phyloP scores from a whole-genome alignment of 75 land plant genomes.

The Pinus albicaulis region DNA sequence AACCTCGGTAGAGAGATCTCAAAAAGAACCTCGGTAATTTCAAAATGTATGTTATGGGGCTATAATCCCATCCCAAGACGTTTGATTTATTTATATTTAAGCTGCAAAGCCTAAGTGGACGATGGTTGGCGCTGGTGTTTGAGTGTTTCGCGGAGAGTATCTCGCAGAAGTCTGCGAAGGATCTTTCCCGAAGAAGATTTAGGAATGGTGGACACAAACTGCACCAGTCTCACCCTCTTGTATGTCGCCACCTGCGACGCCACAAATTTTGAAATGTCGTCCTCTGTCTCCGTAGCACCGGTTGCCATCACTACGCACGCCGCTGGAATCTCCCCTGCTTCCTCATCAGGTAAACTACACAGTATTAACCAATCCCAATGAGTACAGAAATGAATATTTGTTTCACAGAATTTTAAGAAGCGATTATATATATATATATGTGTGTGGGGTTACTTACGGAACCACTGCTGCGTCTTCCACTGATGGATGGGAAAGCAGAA shows the following conservation, averaged over 20 bases:
- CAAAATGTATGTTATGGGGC: too few relatives aligned
- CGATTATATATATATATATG: too few relatives aligned
- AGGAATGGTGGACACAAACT: slow-evolving; percentile 69
- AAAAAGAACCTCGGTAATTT: too few relatives aligned
- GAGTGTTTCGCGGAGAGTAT: slow-evolving; percentile 12
- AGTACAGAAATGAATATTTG: too few relatives aligned
- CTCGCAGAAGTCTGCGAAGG: slow-evolving; percentile 56
- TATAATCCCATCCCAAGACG: too few relatives aligned
- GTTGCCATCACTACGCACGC: slow-evolving; percentile 72
- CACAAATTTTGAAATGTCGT: slow-evolving; percentile 62
- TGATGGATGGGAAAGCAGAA: slow-evolving; percentile 74
- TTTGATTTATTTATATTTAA: too few relatives aligned
- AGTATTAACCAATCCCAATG: not conserved
- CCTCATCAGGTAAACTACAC: slow-evolving; percentile 80
- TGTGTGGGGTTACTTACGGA: slow-evolving; percentile 39
- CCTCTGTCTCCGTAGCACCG: slow-evolving; percentile 38
- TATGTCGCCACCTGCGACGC: slow-evolving; percentile 73
- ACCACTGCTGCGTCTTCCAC: slow-evolving; percentile 85
- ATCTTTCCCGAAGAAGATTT: slow-evolving; percentile 83
- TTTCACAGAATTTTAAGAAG: too few relatives aligned
- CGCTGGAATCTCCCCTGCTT: slow-evolving; percentile 97
- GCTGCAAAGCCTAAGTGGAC: not conserved
- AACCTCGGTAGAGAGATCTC: too few relatives aligned
- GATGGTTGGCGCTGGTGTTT: not conserved
- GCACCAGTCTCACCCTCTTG: slow-evolving; percentile 61